Conservation (phyloP, 208 protist species). For the Trypanosoma brucei region DNA sequence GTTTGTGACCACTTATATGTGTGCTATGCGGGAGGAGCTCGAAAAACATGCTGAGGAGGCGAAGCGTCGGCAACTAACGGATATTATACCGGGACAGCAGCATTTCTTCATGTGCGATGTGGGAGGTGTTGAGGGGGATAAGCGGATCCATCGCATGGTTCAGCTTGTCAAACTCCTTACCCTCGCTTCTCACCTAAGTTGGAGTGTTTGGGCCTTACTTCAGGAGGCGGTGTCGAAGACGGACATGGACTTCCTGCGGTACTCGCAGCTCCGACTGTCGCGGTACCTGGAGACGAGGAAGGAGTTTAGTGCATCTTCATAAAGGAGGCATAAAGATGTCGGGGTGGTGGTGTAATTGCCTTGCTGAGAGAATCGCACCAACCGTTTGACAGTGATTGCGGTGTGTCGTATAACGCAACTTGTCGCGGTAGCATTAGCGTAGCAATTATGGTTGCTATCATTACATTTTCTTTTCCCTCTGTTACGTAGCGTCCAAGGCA, state of each 20-base stretch:
- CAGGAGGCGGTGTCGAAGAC: slow-evolving; percentile 84
- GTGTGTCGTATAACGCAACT: too few species aligned
- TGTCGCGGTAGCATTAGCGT: too few species aligned
- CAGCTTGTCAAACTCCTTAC: slow-evolving; percentile 70
- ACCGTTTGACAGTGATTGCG: too few species aligned
- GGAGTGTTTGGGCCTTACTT: slow-evolving; percentile 83
- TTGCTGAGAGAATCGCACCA: too few species aligned
- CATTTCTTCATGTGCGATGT: slow-evolving; percentile 37
- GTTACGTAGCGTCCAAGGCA: too few species aligned
- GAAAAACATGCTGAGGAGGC: slow-evolving; percentile 19
- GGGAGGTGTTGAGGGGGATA: slow-evolving; percentile 27
- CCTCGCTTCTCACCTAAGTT: slow-evolving; percentile 76
- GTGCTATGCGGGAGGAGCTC: slow-evolving; percentile 53
- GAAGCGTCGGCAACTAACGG: slow-evolving; percentile 10
- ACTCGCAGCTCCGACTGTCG: slow-evolving; percentile 52
- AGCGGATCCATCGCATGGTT: slow-evolving; percentile 24
- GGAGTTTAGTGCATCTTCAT: slow-evolving; percentile 22
- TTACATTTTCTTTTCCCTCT: too few species aligned
- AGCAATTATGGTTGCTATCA: too few species aligned
- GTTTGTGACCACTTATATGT: slow-evolving; percentile 75
- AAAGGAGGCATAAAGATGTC: background rate
- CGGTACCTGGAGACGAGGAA: slow-evolving; percentile 69
- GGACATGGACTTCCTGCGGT: slow-evolving; percentile 86
- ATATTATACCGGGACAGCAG: slow-evolving; percentile 46
- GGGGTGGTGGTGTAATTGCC: too few species aligned